These are phyloP conservation scores for Pyricularia pennisetigena DNA, from an alignment of 2,329 filamentous ascomycete genomes.

Conservation along the genomic window DNA sequence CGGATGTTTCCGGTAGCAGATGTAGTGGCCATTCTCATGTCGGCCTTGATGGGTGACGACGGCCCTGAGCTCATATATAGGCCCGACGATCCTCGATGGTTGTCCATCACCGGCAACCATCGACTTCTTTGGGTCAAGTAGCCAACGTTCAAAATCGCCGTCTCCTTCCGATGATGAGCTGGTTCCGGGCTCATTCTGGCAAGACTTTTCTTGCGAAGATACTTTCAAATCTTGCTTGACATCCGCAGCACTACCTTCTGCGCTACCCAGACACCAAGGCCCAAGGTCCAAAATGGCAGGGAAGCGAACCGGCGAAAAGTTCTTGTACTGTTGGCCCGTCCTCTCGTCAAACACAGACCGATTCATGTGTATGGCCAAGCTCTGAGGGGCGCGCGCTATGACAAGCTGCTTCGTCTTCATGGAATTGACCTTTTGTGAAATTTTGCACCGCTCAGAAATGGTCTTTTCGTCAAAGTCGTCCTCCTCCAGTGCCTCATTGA, in stretches of 20 bases:
- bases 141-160: constrained; percentile 54
- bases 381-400: constrained; percentile 71
- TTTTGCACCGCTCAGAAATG: constrained; percentile 53
- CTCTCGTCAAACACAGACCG: constrained; percentile 81
- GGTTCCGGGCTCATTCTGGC: constrained; percentile 4
- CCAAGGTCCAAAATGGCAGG: constrained; percentile 65
- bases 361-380: constrained; percentile 80
- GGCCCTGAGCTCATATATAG: constrained; percentile 68
- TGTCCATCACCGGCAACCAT: constrained; percentile 56
- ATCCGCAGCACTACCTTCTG: constrained; percentile 14
- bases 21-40: constrained; percentile 93
- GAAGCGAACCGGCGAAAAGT: constrained; percentile 69
- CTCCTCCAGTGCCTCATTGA: constrained; percentile 63
- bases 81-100: constrained; percentile 42
- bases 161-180: constrained; percentile 13
- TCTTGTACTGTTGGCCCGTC: constrained; percentile 74
- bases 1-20: constrained; percentile 73
- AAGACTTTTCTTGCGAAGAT: background rate
- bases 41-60: constrained; percentile 82
- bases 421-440: constrained; percentile 56
- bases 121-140: constrained; percentile 55
- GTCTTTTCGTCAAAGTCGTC: constrained; percentile 70
- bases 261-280: constrained; percentile 73
- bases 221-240: background rate
- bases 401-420: constrained; percentile 89